Percentiles rank a stretch among this genome's conserved stretches.
Evolutionary conservation across 2,329 filamentous ascomycete species (phyloP).

Genomic region (Alternaria angustiovoidea): DNA sequence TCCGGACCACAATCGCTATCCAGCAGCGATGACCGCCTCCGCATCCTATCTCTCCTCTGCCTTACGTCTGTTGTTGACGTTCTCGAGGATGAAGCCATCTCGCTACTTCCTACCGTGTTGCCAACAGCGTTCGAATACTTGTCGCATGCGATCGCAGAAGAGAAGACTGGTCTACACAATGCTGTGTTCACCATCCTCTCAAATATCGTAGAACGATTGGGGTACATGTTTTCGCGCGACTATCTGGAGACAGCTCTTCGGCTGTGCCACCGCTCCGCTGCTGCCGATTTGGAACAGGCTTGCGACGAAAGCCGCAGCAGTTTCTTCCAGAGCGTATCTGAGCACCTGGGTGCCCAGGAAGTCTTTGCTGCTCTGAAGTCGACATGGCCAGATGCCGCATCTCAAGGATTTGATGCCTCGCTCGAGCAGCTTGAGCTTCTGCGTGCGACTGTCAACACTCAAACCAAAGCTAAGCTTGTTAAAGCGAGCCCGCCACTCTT

Average conservation of each 20-base stretch:
- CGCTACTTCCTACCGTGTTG: constrained; percentile 79
- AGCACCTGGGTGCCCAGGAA: constrained; percentile 78
- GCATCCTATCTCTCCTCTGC: constrained; percentile 85
- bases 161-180: constrained; percentile 73
- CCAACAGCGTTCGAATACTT: constrained; percentile 77
- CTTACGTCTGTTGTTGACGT: constrained; percentile 90
- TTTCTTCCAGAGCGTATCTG: constrained; percentile 77
- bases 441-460: constrained; percentile 74
- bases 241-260: constrained; percentile 76
- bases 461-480: constrained; percentile 78
- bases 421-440: constrained; percentile 75
- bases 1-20: constrained; percentile 79
- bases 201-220: constrained; percentile 80
- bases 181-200: constrained; percentile 82
- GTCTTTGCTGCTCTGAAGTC: constrained; percentile 76
- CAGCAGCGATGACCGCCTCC: constrained; percentile 74
- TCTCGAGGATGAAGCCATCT: constrained; percentile 83
- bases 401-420: constrained; percentile 64
- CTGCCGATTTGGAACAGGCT: constrained; percentile 66
- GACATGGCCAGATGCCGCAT: constrained; percentile 73
- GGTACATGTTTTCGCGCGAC: constrained; percentile 84
- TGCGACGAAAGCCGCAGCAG: constrained; percentile 71
- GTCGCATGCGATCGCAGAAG: constrained; percentile 65
- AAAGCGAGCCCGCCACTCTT: constrained; percentile 78
- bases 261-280: constrained; percentile 76